These are phyloP conservation scores for Fusarium brachygibbosum DNA, from an alignment of 2,329 filamentous ascomycete genomes.

Conservation along the genomic window DNA sequence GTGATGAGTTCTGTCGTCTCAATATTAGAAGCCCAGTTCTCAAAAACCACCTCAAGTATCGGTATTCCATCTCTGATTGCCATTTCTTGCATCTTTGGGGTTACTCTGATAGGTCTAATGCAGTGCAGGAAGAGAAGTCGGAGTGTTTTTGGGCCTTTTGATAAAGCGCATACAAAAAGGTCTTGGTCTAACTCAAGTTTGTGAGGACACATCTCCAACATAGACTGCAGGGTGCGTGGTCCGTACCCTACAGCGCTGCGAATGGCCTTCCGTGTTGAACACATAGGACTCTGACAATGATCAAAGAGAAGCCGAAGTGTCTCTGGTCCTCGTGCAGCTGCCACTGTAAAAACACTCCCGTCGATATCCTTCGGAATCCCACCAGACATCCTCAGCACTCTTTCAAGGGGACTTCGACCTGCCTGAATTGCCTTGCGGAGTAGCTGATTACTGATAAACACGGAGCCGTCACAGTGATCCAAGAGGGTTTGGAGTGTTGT, in stretches of 20 bases:
- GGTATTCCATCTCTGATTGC: neutral
- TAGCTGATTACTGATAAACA: neutral
- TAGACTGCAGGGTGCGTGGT: neutral
- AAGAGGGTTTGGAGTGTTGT: neutral
- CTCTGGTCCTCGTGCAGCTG: neutral
- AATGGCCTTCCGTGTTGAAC: neutral
- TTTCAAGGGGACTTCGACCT: neutral
- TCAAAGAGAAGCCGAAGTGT: neutral
- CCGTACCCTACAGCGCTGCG: neutral
- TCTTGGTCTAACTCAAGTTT: neutral
- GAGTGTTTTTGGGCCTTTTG: neutral
- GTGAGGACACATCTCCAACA: neutral
- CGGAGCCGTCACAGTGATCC: neutral
- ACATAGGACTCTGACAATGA: neutral
- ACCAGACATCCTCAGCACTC: neutral
- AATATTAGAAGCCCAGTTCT: neutral
- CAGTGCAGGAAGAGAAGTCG: neutral
- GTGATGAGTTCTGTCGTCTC: neutral
- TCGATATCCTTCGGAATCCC: too few species aligned
- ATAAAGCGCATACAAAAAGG: neutral
- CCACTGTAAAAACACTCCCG: neutral
- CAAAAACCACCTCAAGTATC: neutral
- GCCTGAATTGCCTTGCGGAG: neutral
- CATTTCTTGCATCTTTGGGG: rapidly evolving
- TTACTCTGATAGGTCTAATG: neutral